Evolutionary conservation across 371 early-diverging fungal genomes (phyloP), one percentile per base, ranked within the genome.

Genomic region (Furculomyces boomerangus): DNA sequence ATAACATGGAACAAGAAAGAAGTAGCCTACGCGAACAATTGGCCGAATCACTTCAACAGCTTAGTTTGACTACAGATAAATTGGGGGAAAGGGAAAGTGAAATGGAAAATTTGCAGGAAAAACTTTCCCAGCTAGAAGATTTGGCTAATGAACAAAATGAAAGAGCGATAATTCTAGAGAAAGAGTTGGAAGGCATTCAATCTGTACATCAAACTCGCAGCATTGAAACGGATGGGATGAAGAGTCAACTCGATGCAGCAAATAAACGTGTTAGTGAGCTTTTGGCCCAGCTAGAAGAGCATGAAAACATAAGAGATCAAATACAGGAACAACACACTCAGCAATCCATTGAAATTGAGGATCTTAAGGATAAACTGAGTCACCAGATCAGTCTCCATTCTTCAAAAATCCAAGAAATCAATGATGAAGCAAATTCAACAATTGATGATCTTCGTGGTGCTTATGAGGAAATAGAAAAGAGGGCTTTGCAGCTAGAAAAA

Each of bases 281-380:
- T 47, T 57, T 48, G 28, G 61, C 60, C 13, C 67, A 72, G n/a
- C 66, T 83, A 20, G 84, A 85, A 30, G 86, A 85, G 53, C 75
- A 76, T 53, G 81, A 82, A 60, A 27, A 62, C 2, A 53, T 70
- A 50, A 75, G 73, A 46, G 71, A 72, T 20, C 77, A 78, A 43
- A 59, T 80, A 41, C 62, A 69, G 55, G 72, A 72, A 57, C 72
- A 73, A 59, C 68, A 80, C 14, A 58, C 72, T 2, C 56, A 65
- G 10, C 83, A 85, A 65, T 63, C 71, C 13, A 60, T 71, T 10
- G 88, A 88, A 65, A 60, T 82, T 30, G 86, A 86, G 26, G 68
- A 71, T 16, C 62, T 85, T 52, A 74, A 78, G 57, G 86, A 85
- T 47, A 64, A 68, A 56, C 79, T 73, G 70, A 64, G 68, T 53